Percentiles rank a stretch among this genome's conserved stretches.
Evolutionary conservation across 805 yeast genomes (phyloP).

Genomic region (Starmerella bombicola): DNA sequence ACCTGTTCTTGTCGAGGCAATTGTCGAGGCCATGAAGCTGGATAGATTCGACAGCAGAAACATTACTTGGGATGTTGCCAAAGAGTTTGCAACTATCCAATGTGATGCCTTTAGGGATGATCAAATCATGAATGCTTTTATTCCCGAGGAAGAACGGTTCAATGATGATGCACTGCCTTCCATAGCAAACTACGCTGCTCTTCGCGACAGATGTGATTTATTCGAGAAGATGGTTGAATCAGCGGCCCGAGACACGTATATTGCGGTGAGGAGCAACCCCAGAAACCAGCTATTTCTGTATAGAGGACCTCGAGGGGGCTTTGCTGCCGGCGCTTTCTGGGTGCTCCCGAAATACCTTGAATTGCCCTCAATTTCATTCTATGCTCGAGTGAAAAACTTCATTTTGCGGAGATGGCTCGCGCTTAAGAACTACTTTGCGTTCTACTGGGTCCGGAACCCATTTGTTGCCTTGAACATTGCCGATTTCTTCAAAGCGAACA

Average conservation of each 20-base stretch:
- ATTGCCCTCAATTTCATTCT: not conserved
- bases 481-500: not conserved
- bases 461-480: not conserved
- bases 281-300: slow-evolving; percentile 4
- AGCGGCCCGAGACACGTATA: slow-evolving; percentile 4
- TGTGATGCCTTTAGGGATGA: slow-evolving; percentile 12
- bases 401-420: not conserved
- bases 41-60: slow-evolving; percentile 1
- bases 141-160: not conserved
- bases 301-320: not conserved
- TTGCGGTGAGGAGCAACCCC: not conserved
- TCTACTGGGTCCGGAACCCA: not conserved
- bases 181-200: slow-evolving; percentile 6
- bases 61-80: slow-evolving; percentile 1
- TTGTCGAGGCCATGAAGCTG: too few relatives aligned
- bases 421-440: not conserved
- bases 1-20: too few relatives aligned
- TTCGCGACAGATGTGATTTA: not conserved
- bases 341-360: slow-evolving; percentile 9
- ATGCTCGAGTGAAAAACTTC: not conserved
- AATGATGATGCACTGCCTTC: slow-evolving; percentile 2
- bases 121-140: not conserved
- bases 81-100: slow-evolving; percentile 6
- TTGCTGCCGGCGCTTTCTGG: slow-evolving; percentile 10
- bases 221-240: slow-evolving; percentile 3